Evolutionary conservation across 306 rosid genomes (phyloP), one percentile per base, ranked within the genome.

Genomic region (Castanospermum australe): DNA sequence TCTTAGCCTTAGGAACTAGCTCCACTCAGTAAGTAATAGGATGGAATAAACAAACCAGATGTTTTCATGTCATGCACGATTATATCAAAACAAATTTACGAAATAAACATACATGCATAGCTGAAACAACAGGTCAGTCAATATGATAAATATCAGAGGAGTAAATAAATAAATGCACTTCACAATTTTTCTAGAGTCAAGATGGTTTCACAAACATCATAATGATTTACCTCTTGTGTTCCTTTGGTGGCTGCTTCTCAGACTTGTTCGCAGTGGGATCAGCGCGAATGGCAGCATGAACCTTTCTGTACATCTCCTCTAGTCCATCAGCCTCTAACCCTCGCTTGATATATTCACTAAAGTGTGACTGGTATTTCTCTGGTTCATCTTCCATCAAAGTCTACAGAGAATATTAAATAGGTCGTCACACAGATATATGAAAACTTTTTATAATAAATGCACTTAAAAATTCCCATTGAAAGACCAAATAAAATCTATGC

Each of bases 211-310:
- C 36, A 25, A 72, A 55, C 17, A 42, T 33, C 51, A 44, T 12
- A 57, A 13, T 63, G 10, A 59, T 28, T 35, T 81, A 89, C 98
- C 96, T 91, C 86, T 89, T 93, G 64, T 85, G 92, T 33, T 85
- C 83, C 62, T 87, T 88, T 4, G 91, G 96, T 60, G 84, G 88
- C 67, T 88, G 84, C 82, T 89, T 93, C 72, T 78, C 87, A 8
- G 86, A 18, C 44, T 88, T 93, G 84, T 88, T 90, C 1, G 6
- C 0, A 0, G 52, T 0, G 3, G 97, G 94, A 39, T 89, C 86
- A 0, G 90, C 90, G 4, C 97, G 92, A 33, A 93, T 93, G 51
- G 97, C 90, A 4, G 96, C 94, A 81, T 93, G 97, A 38, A 90
- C 97, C 75, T 80, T 90, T 85, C 85, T 93, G 86, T 86, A 91